phyloP scores from a whole-genome alignment of 345 rosid species.

The Hibiscus tridactylites region DNA sequence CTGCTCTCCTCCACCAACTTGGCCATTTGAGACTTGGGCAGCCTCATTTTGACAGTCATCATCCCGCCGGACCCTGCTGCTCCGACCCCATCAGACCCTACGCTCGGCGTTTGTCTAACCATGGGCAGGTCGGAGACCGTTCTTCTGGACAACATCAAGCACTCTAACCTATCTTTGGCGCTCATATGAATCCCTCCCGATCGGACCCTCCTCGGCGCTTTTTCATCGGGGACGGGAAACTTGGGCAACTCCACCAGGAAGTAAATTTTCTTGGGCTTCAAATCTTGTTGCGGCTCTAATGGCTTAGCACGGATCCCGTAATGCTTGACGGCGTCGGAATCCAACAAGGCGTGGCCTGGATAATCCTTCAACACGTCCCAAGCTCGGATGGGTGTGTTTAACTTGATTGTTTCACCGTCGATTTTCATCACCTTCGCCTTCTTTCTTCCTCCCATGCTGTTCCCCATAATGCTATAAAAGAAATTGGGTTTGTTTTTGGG shows the following conservation, averaged over 20 bases:
- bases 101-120: slow-evolving; percentile 13
- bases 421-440: slow-evolving; percentile 74
- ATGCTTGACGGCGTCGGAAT: slow-evolving; percentile 70
- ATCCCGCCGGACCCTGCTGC: slow-evolving; percentile 12
- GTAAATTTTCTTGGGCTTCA: slow-evolving; percentile 54
- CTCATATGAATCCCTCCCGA: slow-evolving; percentile 67
- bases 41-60: slow-evolving; percentile 58
- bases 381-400: slow-evolving; percentile 57
- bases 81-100: slow-evolving; percentile 5
- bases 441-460: slow-evolving; percentile 45
- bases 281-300: slow-evolving; percentile 45
- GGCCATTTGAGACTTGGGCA: slow-evolving; percentile 58
- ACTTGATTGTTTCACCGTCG: slow-evolving; percentile 67
- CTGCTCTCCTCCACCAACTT: slow-evolving; percentile 61
- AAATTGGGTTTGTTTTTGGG: neutral
- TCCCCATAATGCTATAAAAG: slow-evolving; percentile 47
- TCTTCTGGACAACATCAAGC: slow-evolving; percentile 69
- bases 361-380: slow-evolving; percentile 52
- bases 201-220: slow-evolving; percentile 54
- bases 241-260: slow-evolving; percentile 76
- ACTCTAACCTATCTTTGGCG: slow-evolving; percentile 85
- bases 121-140: slow-evolving; percentile 56
- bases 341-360: slow-evolving; percentile 72
- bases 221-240: slow-evolving; percentile 23
- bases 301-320: slow-evolving; percentile 74